Evolutionary conservation across 2,329 filamentous ascomycete genomes (phyloP).

Genomic region (Fusarium marasasianum): DNA sequence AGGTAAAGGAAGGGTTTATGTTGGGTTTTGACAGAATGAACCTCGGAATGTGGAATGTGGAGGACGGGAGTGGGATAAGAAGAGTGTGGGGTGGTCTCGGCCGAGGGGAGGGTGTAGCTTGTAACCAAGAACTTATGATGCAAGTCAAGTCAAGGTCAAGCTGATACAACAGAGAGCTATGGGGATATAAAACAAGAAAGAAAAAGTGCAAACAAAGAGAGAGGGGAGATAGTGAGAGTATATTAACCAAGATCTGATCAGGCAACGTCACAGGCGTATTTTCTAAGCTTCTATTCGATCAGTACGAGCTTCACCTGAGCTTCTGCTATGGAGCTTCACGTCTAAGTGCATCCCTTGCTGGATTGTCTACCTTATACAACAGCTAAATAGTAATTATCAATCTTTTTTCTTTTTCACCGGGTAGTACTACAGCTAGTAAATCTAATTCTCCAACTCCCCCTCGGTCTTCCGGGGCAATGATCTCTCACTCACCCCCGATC

Average conservation of each 20-base stretch:
- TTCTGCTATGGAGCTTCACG: constrained; percentile 14
- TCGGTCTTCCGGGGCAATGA: constrained; percentile 35
- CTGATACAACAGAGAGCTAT: background rate
- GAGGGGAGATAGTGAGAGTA: background rate
- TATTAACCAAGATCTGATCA: background rate
- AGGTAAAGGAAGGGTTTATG: constrained; percentile 11
- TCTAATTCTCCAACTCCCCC: constrained; percentile 18
- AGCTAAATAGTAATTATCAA: background rate
- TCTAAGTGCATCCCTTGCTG: constrained; percentile 2
- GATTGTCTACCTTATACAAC: background rate
- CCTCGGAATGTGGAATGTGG: constrained; percentile 32
- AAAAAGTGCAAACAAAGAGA: background rate
- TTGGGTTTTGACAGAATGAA: constrained; percentile 12
- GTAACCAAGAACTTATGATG: constrained; percentile 9
- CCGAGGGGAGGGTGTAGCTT: constrained; percentile 36
- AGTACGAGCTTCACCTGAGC: background rate
- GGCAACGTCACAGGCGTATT: constrained; percentile 32
- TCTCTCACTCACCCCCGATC: constrained; percentile 23
- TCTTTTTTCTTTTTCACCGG: too few relatives aligned
- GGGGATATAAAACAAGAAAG: background rate
- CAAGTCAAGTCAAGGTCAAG: constrained; percentile 1
- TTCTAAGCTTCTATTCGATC: background rate
- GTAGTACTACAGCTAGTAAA: background rate
- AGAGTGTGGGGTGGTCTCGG: constrained; percentile 38
- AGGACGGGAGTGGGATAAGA: constrained; percentile 20